A percentile compares a stretch with the other conserved stretches of the same genome.
Evolutionary conservation across 352 stramenopile species (phyloP).

Genomic region (Phytophthora lateralis): DNA sequence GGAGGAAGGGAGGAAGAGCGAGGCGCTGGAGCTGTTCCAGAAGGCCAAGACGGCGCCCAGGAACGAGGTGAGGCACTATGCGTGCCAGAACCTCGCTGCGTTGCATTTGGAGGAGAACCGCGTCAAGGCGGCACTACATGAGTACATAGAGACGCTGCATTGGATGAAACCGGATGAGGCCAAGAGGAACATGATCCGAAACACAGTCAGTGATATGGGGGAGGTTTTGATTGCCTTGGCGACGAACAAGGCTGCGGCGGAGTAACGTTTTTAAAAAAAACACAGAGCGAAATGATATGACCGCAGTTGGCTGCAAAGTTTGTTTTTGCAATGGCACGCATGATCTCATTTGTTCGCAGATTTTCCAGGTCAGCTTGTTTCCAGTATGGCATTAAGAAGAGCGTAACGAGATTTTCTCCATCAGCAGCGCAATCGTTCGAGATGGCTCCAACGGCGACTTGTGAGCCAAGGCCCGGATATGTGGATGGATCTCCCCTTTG

Average conservation of each 20-base stretch:
- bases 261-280: slow-evolving; percentile 11
- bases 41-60: slow-evolving; percentile 63
- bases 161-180: slow-evolving; percentile 64
- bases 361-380: too few species aligned
- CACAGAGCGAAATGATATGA: too few species aligned
- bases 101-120: slow-evolving; percentile 69
- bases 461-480: too few species aligned
- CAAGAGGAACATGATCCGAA: slow-evolving; percentile 55
- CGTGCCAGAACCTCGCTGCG: slow-evolving; percentile 66
- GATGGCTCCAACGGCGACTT: too few species aligned
- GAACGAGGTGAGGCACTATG: slow-evolving; percentile 75
- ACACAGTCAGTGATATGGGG: slow-evolving; percentile 70
- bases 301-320: too few species aligned
- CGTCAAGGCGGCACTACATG: slow-evolving; percentile 64
- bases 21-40: slow-evolving; percentile 63
- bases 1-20: slow-evolving; percentile 59
- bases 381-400: too few species aligned
- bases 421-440: too few species aligned
- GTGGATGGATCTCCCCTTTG: too few species aligned
- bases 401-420: too few species aligned
- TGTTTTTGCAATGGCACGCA: too few species aligned
- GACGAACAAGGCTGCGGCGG: slow-evolving; percentile 35
- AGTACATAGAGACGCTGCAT: slow-evolving; percentile 79
- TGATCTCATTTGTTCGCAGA: too few species aligned
- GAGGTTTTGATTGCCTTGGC: slow-evolving; percentile 62